A percentile compares a stretch with the other conserved stretches of the same genome.
phyloP scores from a whole-genome alignment of 768 basidiomycete species.

The Boletellus sp. region DNA sequence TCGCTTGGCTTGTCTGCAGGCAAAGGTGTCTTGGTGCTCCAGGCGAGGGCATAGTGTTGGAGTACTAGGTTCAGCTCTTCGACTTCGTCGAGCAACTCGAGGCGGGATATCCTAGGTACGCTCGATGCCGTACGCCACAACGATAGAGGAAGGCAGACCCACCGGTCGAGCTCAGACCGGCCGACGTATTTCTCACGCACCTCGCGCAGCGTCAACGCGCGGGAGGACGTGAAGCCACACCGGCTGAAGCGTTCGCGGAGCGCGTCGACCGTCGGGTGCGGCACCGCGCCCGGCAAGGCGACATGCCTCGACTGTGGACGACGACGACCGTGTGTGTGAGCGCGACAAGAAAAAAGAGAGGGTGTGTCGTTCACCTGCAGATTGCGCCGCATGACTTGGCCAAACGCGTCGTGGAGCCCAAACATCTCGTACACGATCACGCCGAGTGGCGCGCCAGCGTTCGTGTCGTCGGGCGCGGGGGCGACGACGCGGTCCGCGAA shows the following conservation, averaged over 20 bases:
- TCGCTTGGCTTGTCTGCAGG: not conserved
- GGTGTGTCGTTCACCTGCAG: constrained; percentile 53
- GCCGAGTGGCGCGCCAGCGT: constrained; percentile 39
- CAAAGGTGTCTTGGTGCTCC: constrained; percentile 36
- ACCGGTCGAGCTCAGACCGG: constrained; percentile 56
- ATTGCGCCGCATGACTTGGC: constrained; percentile 89
- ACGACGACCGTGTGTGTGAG: not conserved
- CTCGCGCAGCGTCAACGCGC: constrained; percentile 64
- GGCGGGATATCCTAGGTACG: constrained; percentile 56
- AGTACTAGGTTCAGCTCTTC: constrained; percentile 93
- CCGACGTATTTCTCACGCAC: constrained; percentile 54
- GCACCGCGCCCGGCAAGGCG: constrained; percentile 64
- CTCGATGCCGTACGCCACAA: not conserved
- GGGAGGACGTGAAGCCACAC: constrained; percentile 51
- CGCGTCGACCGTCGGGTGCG: constrained; percentile 54
- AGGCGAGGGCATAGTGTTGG: constrained; percentile 85
- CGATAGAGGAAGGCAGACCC: constrained; percentile 7
- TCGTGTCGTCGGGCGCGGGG: constrained; percentile 2
- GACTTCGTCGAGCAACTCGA: constrained; percentile 90
- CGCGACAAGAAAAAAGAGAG: not conserved
- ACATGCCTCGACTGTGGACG: constrained; percentile 61
- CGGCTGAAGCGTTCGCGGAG: constrained; percentile 57
- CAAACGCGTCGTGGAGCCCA: constrained; percentile 81
- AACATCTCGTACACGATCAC: constrained; percentile 92
- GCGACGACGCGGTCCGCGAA: constrained; percentile 53